phyloP scores from a whole-genome alignment of 306 rosid species.

The Pyrus bretschneideri region DNA sequence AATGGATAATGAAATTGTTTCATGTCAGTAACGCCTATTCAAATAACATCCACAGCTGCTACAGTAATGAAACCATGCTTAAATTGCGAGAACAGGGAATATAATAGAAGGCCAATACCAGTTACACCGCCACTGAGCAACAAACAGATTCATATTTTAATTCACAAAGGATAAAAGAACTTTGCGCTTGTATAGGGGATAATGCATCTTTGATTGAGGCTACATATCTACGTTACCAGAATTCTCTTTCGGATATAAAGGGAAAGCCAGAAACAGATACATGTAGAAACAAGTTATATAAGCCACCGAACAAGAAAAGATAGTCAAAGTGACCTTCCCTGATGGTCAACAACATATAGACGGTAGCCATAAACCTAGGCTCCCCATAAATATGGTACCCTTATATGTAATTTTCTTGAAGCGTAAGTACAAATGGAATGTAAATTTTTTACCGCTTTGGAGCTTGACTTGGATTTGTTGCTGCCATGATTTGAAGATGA shows the following conservation, averaged over 20 bases:
- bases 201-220: neutral
- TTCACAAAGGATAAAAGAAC: neutral
- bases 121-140: neutral
- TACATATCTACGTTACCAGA: too few species aligned
- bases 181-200: neutral
- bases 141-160: neutral
- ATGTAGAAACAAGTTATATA: too few species aligned
- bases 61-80: neutral
- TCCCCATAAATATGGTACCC: neutral
- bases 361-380: neutral
- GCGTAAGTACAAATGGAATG: neutral
- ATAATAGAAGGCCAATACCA: neutral
- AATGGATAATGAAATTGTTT: neutral
- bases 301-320: too few species aligned
- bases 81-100: neutral
- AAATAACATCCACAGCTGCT: neutral
- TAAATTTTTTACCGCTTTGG: constrained; percentile 43
- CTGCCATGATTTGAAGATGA: constrained; percentile 65
- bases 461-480: constrained; percentile 68
- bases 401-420: neutral
- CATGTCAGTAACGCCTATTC: neutral
- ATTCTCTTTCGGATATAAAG: too few species aligned
- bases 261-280: neutral
- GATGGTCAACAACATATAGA: too few species aligned
- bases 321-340: too few species aligned